Evolutionary conservation across 805 yeast genomes (phyloP), one percentile per base, ranked within the genome.

Genomic region (Candida adriatica): DNA sequence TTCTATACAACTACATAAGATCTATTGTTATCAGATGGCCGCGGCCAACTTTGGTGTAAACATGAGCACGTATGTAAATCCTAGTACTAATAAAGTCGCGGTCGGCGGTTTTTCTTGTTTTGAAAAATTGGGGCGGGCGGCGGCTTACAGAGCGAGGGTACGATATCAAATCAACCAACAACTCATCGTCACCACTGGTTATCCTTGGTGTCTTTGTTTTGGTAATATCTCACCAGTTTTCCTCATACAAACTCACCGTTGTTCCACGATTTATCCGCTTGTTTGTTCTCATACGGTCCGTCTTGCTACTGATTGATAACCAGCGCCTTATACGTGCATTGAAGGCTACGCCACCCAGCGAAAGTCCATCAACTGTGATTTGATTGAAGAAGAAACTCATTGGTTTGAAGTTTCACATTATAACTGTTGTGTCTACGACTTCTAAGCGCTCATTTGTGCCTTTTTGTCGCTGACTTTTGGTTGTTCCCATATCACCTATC

Each of bases 91-190:
- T 4, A 6, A 16, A 16, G 11, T 26, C 20, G 28, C 18, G 20
- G 20, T 16, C 28, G 31, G 35, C 16, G 30, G 30, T 31, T 25
- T 18, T 18, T 16, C n/a, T 10, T 30, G 40, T 36, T 36, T 36
- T 31, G 39, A 31, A 36, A 36, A 36, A 32, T 29, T 26, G 29
- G 34, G 31, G n/a, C n/a, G n/a, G n/a, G n/a, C n/a, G n/a, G n/a
- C n/a, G n/a, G n/a, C n/a, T n/a, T n/a, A n/a, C n/a, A n/a, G n/a
- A n/a, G n/a, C n/a, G n/a, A n/a, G n/a, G n/a, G n/a, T n/a, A n/a
- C n/a, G n/a, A n/a, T n/a, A n/a, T n/a, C n/a, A n/a, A n/a, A n/a
- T n/a, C n/a, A n/a, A n/a, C n/a, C n/a, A n/a, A n/a, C n/a, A n/a
- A n/a, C n/a, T n/a, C n/a, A n/a, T n/a, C n/a, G n/a, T n/a, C n/a